These are phyloP conservation scores for Massarina eburnea DNA, from an alignment of 2,329 filamentous ascomycete species.

Conservation along the genomic window DNA sequence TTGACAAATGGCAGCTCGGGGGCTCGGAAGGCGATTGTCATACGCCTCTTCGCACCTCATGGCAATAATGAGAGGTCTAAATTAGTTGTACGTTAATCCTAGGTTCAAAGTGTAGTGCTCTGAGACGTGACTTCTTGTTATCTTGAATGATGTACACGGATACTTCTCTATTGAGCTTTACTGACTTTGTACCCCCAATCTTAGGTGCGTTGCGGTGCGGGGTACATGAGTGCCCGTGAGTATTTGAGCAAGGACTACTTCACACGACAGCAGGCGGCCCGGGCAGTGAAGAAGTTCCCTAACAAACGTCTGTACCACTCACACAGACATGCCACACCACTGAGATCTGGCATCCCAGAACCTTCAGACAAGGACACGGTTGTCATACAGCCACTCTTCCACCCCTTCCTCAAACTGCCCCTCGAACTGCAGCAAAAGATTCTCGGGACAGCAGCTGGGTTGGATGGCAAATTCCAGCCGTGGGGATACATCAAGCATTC, in stretches of 20 bases:
- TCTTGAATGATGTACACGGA: no score
- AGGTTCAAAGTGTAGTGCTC: no score
- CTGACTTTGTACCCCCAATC: no score
- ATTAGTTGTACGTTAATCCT: no score
- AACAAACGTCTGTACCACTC: background rate
- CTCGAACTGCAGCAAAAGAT: constrained; percentile 34
- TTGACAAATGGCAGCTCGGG: constrained; percentile 20
- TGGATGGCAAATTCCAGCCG: constrained; percentile 15
- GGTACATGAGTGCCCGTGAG: constrained; percentile 33
- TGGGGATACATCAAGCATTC: constrained; percentile 3
- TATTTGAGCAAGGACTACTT: constrained; percentile 32
- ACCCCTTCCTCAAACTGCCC: constrained; percentile 25
- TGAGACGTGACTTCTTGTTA: no score
- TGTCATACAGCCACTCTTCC: constrained; percentile 31
- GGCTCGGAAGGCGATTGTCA: constrained; percentile 20
- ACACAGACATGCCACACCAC: constrained; percentile 3
- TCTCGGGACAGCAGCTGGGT: constrained; percentile 20
- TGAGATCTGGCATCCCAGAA: constrained; percentile 8
- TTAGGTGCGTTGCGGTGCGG: constrained; percentile 31
- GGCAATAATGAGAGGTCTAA: no score
- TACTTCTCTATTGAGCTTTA: no score
- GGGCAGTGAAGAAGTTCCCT: background rate
- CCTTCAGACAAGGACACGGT: constrained; percentile 18
- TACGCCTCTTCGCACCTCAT: constrained; percentile 35
- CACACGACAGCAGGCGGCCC: constrained; percentile 8